These are phyloP conservation scores for Rhizophagus sp. DNA, from an alignment of 192 early-diverging fungal species.

Conservation along the genomic window DNA sequence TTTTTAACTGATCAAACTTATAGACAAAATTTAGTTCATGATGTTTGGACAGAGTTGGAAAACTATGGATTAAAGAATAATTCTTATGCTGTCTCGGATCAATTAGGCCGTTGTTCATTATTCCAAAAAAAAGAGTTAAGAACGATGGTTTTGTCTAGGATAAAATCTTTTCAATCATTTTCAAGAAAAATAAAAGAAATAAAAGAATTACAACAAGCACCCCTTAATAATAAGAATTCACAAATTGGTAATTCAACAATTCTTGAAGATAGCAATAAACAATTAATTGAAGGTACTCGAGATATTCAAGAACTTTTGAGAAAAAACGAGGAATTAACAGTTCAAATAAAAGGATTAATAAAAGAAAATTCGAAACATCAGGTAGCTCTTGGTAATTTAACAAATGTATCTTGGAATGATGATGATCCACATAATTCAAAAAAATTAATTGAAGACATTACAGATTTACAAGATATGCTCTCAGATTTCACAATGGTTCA, in stretches of 20 bases:
- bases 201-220: background rate
- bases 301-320: background rate
- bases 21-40: background rate
- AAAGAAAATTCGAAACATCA: conserved; percentile 12
- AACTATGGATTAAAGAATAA: background rate
- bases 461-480: background rate
- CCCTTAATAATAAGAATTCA: background rate
- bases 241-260: background rate
- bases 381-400: conserved; percentile 1
- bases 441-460: background rate
- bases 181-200: too few relatives aligned
- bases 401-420: background rate
- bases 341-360: background rate
- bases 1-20: background rate
- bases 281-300: background rate
- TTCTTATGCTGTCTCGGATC: background rate
- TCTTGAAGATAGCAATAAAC: background rate
- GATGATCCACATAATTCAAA: conserved; percentile 11
- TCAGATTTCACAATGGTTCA: conserved; percentile 15
- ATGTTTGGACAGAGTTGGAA: background rate
- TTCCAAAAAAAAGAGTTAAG: background rate
- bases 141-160: background rate
- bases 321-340: background rate
- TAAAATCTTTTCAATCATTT: background rate
- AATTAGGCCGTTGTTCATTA: background rate